Evolutionary conservation across 2,329 filamentous ascomycete species (phyloP).

Genomic region (Fusarium sp.): DNA sequence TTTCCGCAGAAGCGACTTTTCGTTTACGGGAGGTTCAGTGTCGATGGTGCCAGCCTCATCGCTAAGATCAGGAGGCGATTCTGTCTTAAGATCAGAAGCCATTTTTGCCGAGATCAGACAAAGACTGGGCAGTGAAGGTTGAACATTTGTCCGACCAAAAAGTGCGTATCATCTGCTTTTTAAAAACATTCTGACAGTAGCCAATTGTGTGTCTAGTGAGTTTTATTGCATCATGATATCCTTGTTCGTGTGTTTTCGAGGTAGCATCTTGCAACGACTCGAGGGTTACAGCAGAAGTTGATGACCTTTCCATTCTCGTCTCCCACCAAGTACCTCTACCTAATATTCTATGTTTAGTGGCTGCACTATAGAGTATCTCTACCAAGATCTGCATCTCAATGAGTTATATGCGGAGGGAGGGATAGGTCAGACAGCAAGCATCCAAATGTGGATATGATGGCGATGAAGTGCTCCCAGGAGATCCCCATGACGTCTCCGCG

Average conservation of each 20-base stretch:
- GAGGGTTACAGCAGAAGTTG: not conserved
- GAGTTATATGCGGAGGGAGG: not conserved
- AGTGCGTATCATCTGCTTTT: rapidly evolving
- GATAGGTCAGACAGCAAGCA: not conserved
- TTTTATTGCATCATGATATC: conserved; percentile 27
- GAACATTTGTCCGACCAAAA: too few species aligned
- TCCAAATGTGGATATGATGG: not conserved
- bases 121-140: not conserved
- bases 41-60: conserved; percentile 27
- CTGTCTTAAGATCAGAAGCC: conserved; percentile 4
- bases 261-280: conserved; percentile 7
- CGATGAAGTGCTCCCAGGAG: not conserved
- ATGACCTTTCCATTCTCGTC: conserved; percentile 3
- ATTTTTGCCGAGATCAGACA: not conserved
- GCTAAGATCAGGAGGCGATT: conserved; percentile 30
- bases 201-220: not conserved
- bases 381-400: not conserved
- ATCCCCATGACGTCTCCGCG: not conserved
- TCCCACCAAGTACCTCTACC: not conserved
- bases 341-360: rapidly evolving
- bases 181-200: not conserved
- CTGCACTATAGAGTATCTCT: not conserved
- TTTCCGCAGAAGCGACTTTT: conserved; percentile 69
- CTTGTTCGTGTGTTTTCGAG: conserved; percentile 2
- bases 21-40: conserved; percentile 55